phyloP scores from a whole-genome alignment of 345 rosid species.

The Eucalyptus lansdowneana region DNA sequence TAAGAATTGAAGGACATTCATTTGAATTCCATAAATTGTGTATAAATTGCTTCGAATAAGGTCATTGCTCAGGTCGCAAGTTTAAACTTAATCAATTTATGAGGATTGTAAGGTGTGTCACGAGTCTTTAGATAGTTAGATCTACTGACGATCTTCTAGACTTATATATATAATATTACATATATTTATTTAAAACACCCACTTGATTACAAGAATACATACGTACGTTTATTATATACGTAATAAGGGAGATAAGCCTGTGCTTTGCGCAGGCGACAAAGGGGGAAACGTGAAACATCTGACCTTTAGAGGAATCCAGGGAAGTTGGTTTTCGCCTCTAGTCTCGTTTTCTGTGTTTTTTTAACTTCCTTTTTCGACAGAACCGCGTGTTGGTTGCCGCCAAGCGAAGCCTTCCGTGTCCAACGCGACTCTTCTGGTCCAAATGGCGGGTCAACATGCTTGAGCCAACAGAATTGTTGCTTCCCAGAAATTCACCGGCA shows the following conservation, averaged over 20 bases:
- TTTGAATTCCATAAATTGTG: background rate
- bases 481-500: background rate
- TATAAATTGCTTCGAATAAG: background rate
- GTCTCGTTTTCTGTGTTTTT: background rate
- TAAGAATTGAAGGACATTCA: background rate
- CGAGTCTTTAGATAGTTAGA: background rate
- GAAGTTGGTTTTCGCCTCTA: background rate
- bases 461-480: background rate
- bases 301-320: background rate
- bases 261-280: background rate
- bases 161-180: too few species aligned
- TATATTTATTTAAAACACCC: background rate
- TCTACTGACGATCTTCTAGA: accelerated
- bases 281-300: background rate
- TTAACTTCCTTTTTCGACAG: background rate
- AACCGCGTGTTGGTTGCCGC: background rate
- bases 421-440: background rate
- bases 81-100: too few species aligned
- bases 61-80: accelerated
- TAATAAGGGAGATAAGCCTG: background rate
- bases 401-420: background rate
- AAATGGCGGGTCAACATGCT: background rate
- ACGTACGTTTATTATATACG: background rate
- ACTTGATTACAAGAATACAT: background rate
- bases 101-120: accelerated